Evolutionary conservation across 176 grass and related monocot species (phyloP), one percentile per base, ranked within the genome.

Genomic region (Eragrostis nindensis): DNA sequence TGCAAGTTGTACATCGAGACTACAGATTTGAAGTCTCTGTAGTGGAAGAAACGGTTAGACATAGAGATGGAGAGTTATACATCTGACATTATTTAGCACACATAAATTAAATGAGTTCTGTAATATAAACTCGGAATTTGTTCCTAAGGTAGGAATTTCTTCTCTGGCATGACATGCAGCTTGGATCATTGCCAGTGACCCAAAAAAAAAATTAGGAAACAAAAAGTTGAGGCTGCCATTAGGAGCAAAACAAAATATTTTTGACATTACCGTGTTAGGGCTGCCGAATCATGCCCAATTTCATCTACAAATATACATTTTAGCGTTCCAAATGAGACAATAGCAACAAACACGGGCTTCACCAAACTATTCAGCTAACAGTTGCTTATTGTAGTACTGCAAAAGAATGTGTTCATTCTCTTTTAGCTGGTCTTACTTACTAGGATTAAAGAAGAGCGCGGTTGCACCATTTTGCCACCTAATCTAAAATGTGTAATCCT

Each of bases 311-410:
- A 15, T 26, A 1, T 67, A 30, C 42, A 57, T 46, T 66, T 68
- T 46, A 40, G 25, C 18, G 72, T 76, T 76, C 71, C 62, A 60
- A 14, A 39, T 6, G 27, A 50, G 50, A 77, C 50, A 70, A 18
- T 49, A 24, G 46, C 19, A 40, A 41, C 29, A 17, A 53, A 79
- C 62, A 67, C 30, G 18, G 13, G 62, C 59, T 74, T 25, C 80
- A 18, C 55, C 68, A 40, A 49, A 52, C n/a, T 48, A 29, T 50
- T 63, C 14, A 82, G 41, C 69, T 73, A 82, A 72, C 19, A 15
- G 12, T 2, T 1, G 14, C n/a, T 80, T 80, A 57, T 44, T n/a
- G 14, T 55, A 27, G 9, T 80, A 9, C 50, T 70, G 12, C 41
- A 21, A 4, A 16, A 38, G 32, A 36, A 21, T 32, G 15, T 25